A percentile compares a stretch with the other conserved stretches of the same genome.
These are phyloP conservation scores for Anastatica hierochuntica DNA, from an alignment of 345 rosid genomes.

Conservation along the genomic window DNA sequence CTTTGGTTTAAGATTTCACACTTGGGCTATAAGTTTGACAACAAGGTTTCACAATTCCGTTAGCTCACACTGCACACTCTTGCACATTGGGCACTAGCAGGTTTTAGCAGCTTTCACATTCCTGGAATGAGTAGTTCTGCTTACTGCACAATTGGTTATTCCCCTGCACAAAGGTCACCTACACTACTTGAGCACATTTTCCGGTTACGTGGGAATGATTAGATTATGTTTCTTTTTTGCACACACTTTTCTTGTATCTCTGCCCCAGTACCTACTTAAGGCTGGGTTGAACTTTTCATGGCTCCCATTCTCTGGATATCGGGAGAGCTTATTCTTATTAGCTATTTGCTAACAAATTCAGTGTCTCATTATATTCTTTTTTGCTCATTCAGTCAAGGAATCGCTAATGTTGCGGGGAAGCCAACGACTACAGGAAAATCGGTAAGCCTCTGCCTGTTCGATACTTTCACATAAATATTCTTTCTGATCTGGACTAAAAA, in stretches of 20 bases:
- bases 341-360: neutral
- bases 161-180: conserved; percentile 93
- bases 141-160: conserved; percentile 78
- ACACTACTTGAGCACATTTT: conserved; percentile 84
- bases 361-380: conserved; percentile 11
- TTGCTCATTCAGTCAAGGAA: conserved; percentile 40
- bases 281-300: conserved; percentile 28
- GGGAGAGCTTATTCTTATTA: conserved; percentile 21
- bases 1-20: conserved; percentile 20
- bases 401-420: conserved; percentile 32
- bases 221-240: too few species aligned
- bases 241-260: conserved; percentile 22
- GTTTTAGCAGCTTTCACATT: conserved; percentile 82
- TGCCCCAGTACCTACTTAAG: conserved; percentile 9
- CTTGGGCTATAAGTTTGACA: conserved; percentile 34
- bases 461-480: neutral
- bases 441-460: conserved; percentile 33
- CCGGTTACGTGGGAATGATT: too few species aligned
- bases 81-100: conserved; percentile 98
- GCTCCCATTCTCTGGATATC: conserved; percentile 25
- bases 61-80: conserved; percentile 91
- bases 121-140: conserved; percentile 90
- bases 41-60: conserved; percentile 42
- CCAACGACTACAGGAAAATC: conserved; percentile 30
- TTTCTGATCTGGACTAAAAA: too few species aligned